Evolutionary conservation across 2,329 filamentous ascomycete genomes (phyloP).

Genomic region (Fusarium concolor): DNA sequence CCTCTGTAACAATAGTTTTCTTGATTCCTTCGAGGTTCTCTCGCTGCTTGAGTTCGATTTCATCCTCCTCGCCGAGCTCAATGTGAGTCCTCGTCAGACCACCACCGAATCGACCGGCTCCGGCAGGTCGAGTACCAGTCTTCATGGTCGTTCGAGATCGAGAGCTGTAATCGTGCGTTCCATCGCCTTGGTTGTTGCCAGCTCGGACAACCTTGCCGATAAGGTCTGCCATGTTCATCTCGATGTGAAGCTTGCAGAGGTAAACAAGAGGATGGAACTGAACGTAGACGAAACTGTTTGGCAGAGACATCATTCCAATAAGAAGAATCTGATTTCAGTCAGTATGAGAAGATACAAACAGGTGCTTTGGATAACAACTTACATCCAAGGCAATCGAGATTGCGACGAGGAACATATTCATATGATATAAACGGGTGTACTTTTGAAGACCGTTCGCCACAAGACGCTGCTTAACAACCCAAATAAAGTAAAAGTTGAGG

Average conservation of each 20-base stretch:
- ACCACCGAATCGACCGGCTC: slow-evolving; percentile 31
- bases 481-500: slow-evolving; percentile 61
- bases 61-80: slow-evolving; percentile 44
- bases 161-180: slow-evolving; percentile 38
- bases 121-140: slow-evolving; percentile 21
- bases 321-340: slow-evolving; percentile 28
- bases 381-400: slow-evolving; percentile 46
- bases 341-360: not conserved
- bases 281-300: slow-evolving; percentile 41
- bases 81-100: slow-evolving; percentile 42
- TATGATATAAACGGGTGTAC: slow-evolving; percentile 58
- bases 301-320: slow-evolving; percentile 42
- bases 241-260: slow-evolving; percentile 41
- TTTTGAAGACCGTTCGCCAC: slow-evolving; percentile 61
- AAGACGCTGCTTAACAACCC: slow-evolving; percentile 57
- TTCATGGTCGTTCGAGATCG: slow-evolving; percentile 35
- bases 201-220: slow-evolving; percentile 42
- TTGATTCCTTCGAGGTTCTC: slow-evolving; percentile 41
- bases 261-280: slow-evolving; percentile 42
- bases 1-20: slow-evolving; percentile 40
- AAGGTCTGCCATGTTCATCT: slow-evolving; percentile 44
- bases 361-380: not conserved
- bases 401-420: slow-evolving; percentile 45
- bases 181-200: slow-evolving; percentile 19
- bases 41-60: slow-evolving; percentile 42